Evolutionary conservation across 83 land plant genomes (phyloP).

Genomic region (Isoetes engelmannii): DNA sequence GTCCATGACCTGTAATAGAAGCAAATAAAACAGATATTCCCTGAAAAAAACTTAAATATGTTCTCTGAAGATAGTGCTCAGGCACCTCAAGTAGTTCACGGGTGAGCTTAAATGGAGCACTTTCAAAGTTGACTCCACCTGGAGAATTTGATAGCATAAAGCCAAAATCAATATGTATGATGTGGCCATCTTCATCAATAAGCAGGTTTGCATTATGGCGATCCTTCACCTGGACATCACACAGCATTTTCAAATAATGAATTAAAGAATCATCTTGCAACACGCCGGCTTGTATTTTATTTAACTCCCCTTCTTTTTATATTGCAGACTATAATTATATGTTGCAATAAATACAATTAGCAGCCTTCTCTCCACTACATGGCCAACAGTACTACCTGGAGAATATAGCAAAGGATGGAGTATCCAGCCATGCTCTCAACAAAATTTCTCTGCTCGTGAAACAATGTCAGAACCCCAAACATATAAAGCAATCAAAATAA

Average conservation of each 20-base stretch:
- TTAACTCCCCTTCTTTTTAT: background rate
- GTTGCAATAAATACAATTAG: too few species aligned
- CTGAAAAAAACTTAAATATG: background rate
- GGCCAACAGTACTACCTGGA: slow-evolving; percentile 50
- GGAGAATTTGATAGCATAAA: slow-evolving; percentile 99
- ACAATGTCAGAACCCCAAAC: background rate
- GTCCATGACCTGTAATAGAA: slow-evolving; percentile 79
- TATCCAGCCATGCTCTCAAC: slow-evolving; percentile 99
- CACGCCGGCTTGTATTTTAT: background rate
- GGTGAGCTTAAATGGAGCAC: slow-evolving; percentile 98
- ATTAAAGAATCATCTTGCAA: background rate
- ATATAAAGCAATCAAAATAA: too few species aligned
- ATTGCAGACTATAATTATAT: too few species aligned
- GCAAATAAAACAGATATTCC: background rate
- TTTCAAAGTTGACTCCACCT: slow-evolving; percentile 99
- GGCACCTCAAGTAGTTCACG: slow-evolving; percentile 97
- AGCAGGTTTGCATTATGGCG: slow-evolving; percentile 94
- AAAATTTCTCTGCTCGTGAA: slow-evolving; percentile 78
- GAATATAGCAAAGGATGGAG: slow-evolving; percentile 88
- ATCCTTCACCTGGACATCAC: slow-evolving; percentile 72
- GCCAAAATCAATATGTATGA: slow-evolving; percentile 99
- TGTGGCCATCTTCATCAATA: slow-evolving; percentile 98
- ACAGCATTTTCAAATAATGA: background rate
- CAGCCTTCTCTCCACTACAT: too few species aligned
- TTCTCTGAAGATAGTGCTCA: background rate